Base-by-base conservation (phyloP, 768 basidiomycete genomes). In the Serendipita vermifera region DNA sequence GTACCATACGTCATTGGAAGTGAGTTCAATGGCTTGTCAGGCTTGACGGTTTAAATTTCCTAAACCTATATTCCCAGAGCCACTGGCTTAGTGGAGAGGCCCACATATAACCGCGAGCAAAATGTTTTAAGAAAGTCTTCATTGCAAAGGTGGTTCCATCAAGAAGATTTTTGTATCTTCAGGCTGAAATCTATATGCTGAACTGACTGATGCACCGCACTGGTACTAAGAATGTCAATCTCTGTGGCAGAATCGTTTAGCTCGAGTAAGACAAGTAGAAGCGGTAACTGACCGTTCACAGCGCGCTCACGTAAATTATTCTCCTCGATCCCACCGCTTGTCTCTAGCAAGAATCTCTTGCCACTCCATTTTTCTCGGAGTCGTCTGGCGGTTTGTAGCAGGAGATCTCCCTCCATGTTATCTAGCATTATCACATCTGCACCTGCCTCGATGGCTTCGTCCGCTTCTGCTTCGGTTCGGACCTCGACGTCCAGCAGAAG, bases 391-490 rank as follows among this genome's bases (percentile, higher is more conserved):
- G 83, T 82, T 32, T 66, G 71, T 7, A 78, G 75, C 38, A 98
- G 73, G 62, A 83, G 76, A 2, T 74, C 72, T 1, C 89, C 92
- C 63, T 86, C 82, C 46, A 96, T 85, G 68, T 96, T 94, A 65
- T 97, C 92, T 22, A 96, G 79, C 91, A 96, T 94, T 64, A 97
- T 75, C 51, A 97, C 81, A 67, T 97, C 89, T 24, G 89, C 92
- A 3, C 96, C 96, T 4, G 93, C 93, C 13, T 82, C 81, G 63
- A 99, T 91, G n/a, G 96, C 96, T 71, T 98, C 92, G 64, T 93
- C 83, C 9, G 92, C 96, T 67, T 96, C 93, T 17, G 75, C 83
- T 69, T 90, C 84, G 4, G 84, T 83, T 38, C 80, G 76, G 24
- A 94, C 93, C 69, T 99, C 96, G 29, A 98, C 91, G 59, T 98